Evolutionary conservation across 371 early-diverging fungal genomes (phyloP).

Genomic region (Rhizomucor pusillus): DNA sequence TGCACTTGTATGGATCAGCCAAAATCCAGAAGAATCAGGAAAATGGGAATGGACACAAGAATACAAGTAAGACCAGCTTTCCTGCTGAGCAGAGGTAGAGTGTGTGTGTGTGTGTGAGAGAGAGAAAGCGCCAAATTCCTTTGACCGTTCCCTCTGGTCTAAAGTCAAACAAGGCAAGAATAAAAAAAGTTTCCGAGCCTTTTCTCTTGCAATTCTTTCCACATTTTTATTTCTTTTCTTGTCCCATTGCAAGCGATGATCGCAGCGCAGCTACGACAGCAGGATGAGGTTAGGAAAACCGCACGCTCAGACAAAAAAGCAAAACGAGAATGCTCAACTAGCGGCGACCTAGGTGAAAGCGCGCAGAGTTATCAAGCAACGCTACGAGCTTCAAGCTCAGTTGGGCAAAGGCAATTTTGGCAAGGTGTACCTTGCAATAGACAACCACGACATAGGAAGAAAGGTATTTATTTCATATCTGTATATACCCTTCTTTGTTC

Average conservation of each 20-base stretch:
- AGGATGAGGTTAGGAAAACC: slow-evolving; percentile 5
- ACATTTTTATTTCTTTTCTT: slow-evolving; percentile 7
- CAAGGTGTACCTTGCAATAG: slow-evolving; percentile 76
- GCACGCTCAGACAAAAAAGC: neutral
- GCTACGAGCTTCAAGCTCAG: slow-evolving; percentile 44
- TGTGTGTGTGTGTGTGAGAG: no score
- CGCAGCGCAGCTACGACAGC: neutral
- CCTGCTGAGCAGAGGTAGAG: no score
- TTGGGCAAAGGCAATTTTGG: slow-evolving; percentile 86
- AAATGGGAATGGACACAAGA: no score
- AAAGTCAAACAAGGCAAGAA: slow-evolving; percentile 8
- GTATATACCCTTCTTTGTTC: no score
- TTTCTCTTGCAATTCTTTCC: neutral
- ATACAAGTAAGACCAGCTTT: no score
- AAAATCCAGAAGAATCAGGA: no score
- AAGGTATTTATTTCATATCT: slow-evolving; percentile 43
- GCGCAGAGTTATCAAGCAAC: slow-evolving; percentile 13
- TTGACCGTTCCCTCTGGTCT: neutral
- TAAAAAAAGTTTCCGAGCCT: slow-evolving; percentile 10
- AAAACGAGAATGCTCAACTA: neutral
- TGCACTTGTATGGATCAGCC: no score
- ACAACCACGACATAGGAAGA: slow-evolving; percentile 49
- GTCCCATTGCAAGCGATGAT: neutral
- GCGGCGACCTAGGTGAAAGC: slow-evolving; percentile 3
- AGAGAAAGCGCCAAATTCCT: neutral